Evolutionary conservation across 176 grass and related monocot species (phyloP), one percentile per base, ranked within the genome.

Genomic region (Avena insularis): DNA sequence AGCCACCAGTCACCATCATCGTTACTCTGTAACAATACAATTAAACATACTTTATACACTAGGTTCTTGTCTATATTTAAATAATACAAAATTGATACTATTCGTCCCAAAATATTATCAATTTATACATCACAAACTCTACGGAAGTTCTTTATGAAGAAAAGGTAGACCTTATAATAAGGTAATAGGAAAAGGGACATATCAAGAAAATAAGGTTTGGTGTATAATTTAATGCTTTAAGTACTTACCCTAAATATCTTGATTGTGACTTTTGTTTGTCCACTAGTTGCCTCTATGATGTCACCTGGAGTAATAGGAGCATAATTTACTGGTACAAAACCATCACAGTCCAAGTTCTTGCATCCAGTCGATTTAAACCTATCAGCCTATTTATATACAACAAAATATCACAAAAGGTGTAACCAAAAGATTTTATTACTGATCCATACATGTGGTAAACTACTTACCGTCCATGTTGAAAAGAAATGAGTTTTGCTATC

Each of bases 401-500:
- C 5, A 46, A 27, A 71, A 25, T 4, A 10, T 23, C 2, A 6
- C 15, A 58, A 67, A 29, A 66, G 1, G 1, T 14, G 12, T 19
- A 45, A 35, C 2, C 51, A 15, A 4, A 11, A 21, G 33, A 21
- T 16, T 20, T 55, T 78, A 29, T 1, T 29, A 57, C 4, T 7
- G 19, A 57, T 1, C 19, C 35, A 78, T 40, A 9, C 21, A 46
- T 27, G 1, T 14, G 8, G n/a, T 23, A 10, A 21, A 23, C 5
- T 2, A 72, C 14, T 55, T 72, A 83, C 81, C 53, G 53, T 83
- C 81, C 81, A 83, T 17, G 0, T 4, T 27, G 9, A 19, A 57
- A 46, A 58, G 12, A 83, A 83, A 58, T 83, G 67, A 45, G 81
- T 83, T 73, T 73, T 83, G 8, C 8, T 83, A 43, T 83, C 81